A percentile compares a stretch with the other conserved stretches of the same genome.
Conservation (phyloP, 805 yeast genomes). For the Lipomyces chichibuensis region DNA sequence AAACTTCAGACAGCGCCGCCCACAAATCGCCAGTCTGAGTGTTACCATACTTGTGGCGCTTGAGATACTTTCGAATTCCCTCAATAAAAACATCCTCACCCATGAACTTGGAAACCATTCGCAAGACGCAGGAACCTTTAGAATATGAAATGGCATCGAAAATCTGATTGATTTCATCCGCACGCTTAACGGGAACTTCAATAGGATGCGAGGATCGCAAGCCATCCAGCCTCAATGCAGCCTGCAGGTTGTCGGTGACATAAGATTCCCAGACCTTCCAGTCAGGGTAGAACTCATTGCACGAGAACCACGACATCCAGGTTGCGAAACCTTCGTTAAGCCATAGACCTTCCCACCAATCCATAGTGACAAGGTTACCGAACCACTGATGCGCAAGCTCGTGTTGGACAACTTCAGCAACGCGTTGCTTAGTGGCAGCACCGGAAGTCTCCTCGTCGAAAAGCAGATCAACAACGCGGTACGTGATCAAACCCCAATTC, state of each 20-base stretch:
- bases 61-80: slow-evolving; percentile 73
- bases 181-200: slow-evolving; percentile 77
- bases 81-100: slow-evolving; percentile 69
- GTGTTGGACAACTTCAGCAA: slow-evolving; percentile 72
- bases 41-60: slow-evolving; percentile 64
- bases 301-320: slow-evolving; percentile 75
- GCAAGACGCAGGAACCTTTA: slow-evolving; percentile 77
- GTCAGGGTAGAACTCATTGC: slow-evolving; percentile 70
- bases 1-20: slow-evolving; percentile 63
- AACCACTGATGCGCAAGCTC: slow-evolving; percentile 93
- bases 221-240: slow-evolving; percentile 74
- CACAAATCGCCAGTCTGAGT: slow-evolving; percentile 77
- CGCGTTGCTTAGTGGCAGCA: slow-evolving; percentile 64
- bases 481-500: slow-evolving; percentile 82
- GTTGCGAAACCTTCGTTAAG: slow-evolving; percentile 90
- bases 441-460: slow-evolving; percentile 72
- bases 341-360: slow-evolving; percentile 94
- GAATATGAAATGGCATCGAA: slow-evolving; percentile 81
- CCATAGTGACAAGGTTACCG: slow-evolving; percentile 86
- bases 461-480: slow-evolving; percentile 61
- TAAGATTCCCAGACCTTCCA: slow-evolving; percentile 82
- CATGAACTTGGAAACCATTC: slow-evolving; percentile 72
- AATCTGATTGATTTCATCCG: slow-evolving; percentile 77
- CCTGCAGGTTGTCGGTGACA: slow-evolving; percentile 74
- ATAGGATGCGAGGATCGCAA: slow-evolving; percentile 76